These are phyloP conservation scores for Verticillium tricorpus DNA, from an alignment of 2,329 filamentous ascomycete genomes.

Conservation along the genomic window DNA sequence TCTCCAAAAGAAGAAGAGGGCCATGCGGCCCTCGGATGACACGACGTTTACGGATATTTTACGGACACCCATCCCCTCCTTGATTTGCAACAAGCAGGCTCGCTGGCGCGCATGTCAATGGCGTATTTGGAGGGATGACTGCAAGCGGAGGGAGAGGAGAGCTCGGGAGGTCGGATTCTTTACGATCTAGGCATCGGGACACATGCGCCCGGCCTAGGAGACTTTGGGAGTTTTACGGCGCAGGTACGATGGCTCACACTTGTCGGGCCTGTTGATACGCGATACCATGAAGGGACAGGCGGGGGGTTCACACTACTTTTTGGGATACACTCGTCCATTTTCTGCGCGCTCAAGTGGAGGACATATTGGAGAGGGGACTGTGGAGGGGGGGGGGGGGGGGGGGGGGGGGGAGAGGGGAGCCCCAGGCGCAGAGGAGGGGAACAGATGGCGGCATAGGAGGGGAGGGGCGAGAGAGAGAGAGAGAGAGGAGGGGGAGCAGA, in stretches of 20 bases:
- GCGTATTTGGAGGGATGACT: neutral
- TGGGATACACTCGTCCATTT: constrained; percentile 3
- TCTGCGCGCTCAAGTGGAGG: neutral
- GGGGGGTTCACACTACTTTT: neutral
- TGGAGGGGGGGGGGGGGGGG: neutral
- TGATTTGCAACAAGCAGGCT: constrained; percentile 1
- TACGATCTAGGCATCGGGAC: neutral
- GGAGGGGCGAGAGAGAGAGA: neutral
- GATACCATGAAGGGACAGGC: constrained; percentile 4
- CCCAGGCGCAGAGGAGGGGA: too few species aligned
- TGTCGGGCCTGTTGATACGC: neutral
- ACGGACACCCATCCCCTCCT: neutral
- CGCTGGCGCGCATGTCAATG: neutral
- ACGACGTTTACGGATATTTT: neutral
- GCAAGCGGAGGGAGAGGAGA: neutral
- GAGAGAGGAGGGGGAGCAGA: neutral
- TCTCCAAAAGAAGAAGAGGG: neutral
- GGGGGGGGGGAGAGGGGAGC: neutral
- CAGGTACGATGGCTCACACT: neutral
- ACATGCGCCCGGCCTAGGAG: neutral
- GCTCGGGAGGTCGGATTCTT: neutral
- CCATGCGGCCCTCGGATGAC: neutral
- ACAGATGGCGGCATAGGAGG: too few species aligned
- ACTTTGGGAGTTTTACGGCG: constrained; percentile 5
- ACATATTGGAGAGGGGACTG: neutral